Conservation (phyloP, 176 grass and related monocot genomes). For the Pharus latifolius region DNA sequence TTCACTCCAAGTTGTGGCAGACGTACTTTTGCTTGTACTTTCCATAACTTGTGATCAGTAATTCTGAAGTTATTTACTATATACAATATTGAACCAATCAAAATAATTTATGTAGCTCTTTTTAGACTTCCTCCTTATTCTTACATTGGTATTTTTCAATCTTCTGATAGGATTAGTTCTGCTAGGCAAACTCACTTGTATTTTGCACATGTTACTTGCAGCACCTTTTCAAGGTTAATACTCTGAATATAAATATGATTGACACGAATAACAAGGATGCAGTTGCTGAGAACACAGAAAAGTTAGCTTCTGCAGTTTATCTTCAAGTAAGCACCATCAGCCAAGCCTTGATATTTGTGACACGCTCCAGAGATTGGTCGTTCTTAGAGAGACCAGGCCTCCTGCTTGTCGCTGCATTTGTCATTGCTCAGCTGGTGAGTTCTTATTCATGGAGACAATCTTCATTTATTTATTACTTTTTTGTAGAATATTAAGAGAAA, state of each 20-base stretch:
- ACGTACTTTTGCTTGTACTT: too few relatives aligned
- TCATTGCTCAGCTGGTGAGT: slow-evolving; percentile 52
- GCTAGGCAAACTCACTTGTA: neutral
- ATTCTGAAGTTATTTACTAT: neutral
- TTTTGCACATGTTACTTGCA: slow-evolving; percentile 11
- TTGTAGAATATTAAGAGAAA: too few relatives aligned
- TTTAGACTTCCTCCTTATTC: neutral
- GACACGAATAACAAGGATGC: neutral
- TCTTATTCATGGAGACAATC: neutral
- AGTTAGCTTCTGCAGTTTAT: slow-evolving; percentile 49
- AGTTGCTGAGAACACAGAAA: slow-evolving; percentile 14
- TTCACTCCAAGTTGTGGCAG: neutral
- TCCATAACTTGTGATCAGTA: neutral
- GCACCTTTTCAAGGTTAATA: slow-evolving; percentile 30
- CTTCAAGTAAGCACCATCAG: slow-evolving; percentile 84
- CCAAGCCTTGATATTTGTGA: slow-evolving; percentile 71
- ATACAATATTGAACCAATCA: neutral
- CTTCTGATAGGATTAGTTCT: neutral
- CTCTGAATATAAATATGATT: slow-evolving; percentile 16
- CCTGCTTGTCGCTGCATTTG: slow-evolving; percentile 46
- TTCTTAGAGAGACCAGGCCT: slow-evolving; percentile 51
- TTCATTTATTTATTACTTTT: neutral
- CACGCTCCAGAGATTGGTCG: slow-evolving; percentile 62
- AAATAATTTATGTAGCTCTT: neutral
- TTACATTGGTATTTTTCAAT: neutral